Evolutionary conservation across 129 eudicot genomes (phyloP), one percentile per base, ranked within the genome.

Genomic region (Lactuca sativa): DNA sequence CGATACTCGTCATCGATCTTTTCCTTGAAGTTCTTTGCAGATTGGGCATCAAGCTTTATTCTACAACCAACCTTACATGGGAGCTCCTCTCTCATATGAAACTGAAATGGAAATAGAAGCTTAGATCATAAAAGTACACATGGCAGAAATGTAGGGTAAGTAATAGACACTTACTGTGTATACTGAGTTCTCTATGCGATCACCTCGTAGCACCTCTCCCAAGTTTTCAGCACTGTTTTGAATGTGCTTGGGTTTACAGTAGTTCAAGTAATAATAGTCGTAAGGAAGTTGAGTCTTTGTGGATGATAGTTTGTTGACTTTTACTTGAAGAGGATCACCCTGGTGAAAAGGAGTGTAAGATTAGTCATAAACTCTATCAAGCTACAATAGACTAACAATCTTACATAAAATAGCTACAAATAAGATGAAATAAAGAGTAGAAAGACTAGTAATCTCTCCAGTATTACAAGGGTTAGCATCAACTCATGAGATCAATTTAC

Each of bases 291-390:
- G 98, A 7, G 98, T 92, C 86, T 92, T 92, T 9, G 92, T 89
- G 60, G 98, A 92, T 5, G 96, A 92, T 52, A 92, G 92, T 76
- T 92, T 92, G 92, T 92, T 92, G 77, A 92, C 98, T 88, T 92
- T 92, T 6, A 92, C 95, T 86, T 92, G 88, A 66, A 92, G 98
- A 44, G 84, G 80, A 81, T 89, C 95, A 13, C 96, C 96, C 98
- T 92, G 75, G 44, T 15, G 41, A 37, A 51, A 69, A 14, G 59
- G 44, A 25, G 30, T 25, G 30, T 59, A 34, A 52, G 67, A 36
- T 47, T 31, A 67, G 54, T 1, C 31, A 56, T 33, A 33, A 57
- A 67, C 47, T 74, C 21, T 57, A 25, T 25, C n/a, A 41, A 12
- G 53, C 56, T 18, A 43, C 11, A 64, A 31, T 43, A 58, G 4